Evolutionary conservation across 1,284 basidiomycete genomes (phyloP).

Genomic region (Veloboletus limbatus): DNA sequence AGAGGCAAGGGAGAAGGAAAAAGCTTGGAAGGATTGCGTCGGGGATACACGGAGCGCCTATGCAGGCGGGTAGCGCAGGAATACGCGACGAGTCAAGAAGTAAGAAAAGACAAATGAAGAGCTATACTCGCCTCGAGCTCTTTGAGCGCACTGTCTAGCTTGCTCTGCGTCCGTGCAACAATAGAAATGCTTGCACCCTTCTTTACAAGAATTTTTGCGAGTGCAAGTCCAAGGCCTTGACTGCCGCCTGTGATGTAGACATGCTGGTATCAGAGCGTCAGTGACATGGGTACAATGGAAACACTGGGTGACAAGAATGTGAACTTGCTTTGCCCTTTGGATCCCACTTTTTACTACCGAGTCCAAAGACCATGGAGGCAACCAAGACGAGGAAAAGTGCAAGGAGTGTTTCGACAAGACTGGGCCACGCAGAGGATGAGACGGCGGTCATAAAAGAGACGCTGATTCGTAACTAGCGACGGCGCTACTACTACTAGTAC

Average conservation of each 20-base stretch:
- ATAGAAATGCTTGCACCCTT: slow-evolving; percentile 71
- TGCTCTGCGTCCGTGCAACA: slow-evolving; percentile 60
- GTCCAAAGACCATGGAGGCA: slow-evolving; percentile 23
- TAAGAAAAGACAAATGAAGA: too few species aligned
- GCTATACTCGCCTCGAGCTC: slow-evolving; percentile 51
- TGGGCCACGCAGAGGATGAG: too few species aligned
- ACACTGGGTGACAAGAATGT: too few species aligned
- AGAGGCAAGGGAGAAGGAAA: slow-evolving; percentile 53
- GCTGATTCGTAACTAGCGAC: too few species aligned
- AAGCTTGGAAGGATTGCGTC: slow-evolving; percentile 47
- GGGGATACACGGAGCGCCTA: slow-evolving; percentile 39
- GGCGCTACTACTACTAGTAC: too few species aligned
- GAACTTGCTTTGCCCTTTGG: slow-evolving; percentile 28
- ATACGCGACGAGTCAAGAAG: too few species aligned
- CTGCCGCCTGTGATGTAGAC: slow-evolving; percentile 35
- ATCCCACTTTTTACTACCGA: slow-evolving; percentile 32
- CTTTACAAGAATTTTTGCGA: slow-evolving; percentile 57
- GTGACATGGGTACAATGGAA: neutral
- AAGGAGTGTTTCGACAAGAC: slow-evolving; percentile 11
- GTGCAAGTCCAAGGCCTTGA: slow-evolving; percentile 62
- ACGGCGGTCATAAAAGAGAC: too few species aligned
- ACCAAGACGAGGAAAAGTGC: slow-evolving; percentile 13
- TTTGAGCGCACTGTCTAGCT: slow-evolving; percentile 50
- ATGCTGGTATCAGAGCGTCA: slow-evolving; percentile 18
- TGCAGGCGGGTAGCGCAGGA: too few species aligned